These are phyloP conservation scores for Amanita pallidorosea DNA, from an alignment of 768 basidiomycete genomes.

Conservation along the genomic window DNA sequence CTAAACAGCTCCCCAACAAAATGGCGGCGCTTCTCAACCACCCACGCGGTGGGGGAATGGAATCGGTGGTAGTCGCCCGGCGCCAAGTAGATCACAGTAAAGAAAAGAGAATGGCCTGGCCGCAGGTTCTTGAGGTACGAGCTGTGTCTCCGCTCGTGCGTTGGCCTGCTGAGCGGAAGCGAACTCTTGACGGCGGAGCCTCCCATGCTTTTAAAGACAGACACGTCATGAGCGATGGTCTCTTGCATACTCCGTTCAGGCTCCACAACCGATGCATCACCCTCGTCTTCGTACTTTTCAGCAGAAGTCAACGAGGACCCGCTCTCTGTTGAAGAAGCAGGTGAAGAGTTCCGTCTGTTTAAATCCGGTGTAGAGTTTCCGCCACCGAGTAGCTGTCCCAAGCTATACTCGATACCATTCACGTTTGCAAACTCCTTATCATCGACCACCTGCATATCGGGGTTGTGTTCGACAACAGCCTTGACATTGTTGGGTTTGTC, in stretches of 20 bases:
- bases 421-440: conserved; percentile 92
- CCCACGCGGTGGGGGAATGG: conserved; percentile 94
- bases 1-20: conserved; percentile 96
- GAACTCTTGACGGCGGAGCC: conserved; percentile 8
- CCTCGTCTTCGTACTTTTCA: conserved; percentile 53
- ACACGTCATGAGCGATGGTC: conserved; percentile 52
- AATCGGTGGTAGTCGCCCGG: conserved; percentile 98
- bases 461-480: conserved; percentile 29
- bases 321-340: not conserved
- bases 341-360: conserved; percentile 17
- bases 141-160: conserved; percentile 17
- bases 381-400: conserved; percentile 63
- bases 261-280: conserved; percentile 66
- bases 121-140: conserved; percentile 36
- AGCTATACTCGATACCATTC: conserved; percentile 92
- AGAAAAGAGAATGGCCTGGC: conserved; percentile 80
- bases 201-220: conserved; percentile 40
- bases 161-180: conserved; percentile 7
- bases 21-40: conserved; percentile 91
- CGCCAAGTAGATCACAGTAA: conserved; percentile 93
- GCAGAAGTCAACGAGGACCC: conserved; percentile 16
- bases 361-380: conserved; percentile 19
- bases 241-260: conserved; percentile 42
- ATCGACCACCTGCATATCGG: conserved; percentile 55
- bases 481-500: conserved; percentile 37